Percentiles rank a stretch among this genome's conserved stretches.
These are phyloP conservation scores for Jacaranda mimosifolia DNA, from an alignment of 257 asterid genomes.

Conservation along the genomic window DNA sequence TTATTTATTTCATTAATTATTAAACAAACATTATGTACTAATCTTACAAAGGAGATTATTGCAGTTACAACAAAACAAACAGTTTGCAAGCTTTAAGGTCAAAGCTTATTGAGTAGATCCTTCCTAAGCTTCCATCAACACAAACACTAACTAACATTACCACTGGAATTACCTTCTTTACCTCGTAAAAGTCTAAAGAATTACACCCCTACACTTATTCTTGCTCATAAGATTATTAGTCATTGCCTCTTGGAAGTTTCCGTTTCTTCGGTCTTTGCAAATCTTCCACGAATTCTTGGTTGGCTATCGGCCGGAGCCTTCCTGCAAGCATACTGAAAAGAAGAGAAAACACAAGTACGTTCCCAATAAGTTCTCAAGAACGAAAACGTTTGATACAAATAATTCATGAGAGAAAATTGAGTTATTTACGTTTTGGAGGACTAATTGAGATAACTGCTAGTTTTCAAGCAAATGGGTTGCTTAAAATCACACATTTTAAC, in stretches of 20 bases:
- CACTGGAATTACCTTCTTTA: constrained; percentile 6
- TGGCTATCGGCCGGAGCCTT: constrained; percentile 95
- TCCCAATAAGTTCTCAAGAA: not conserved
- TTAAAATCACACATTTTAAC: too few relatives aligned
- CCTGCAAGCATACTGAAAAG: constrained; percentile 92
- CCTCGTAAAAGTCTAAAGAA: constrained; percentile 14
- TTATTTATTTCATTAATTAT: constrained; percentile 28
- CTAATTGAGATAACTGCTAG: too few relatives aligned
- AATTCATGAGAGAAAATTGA: too few relatives aligned
- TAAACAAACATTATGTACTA: constrained; percentile 39
- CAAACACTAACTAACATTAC: constrained; percentile 23
- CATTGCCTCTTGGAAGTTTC: constrained; percentile 56
- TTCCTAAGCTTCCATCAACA: constrained; percentile 37
- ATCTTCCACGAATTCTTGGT: constrained; percentile 95
- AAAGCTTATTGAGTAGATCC: constrained; percentile 44
- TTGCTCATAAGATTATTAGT: constrained; percentile 11
- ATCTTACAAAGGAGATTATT: constrained; percentile 43
- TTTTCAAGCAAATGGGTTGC: too few relatives aligned
- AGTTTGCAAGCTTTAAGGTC: constrained; percentile 34
- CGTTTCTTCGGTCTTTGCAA: constrained; percentile 76
- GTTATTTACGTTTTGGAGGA: too few relatives aligned
- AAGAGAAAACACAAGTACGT: not conserved
- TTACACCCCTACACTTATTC: constrained; percentile 32
- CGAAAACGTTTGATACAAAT: not conserved
- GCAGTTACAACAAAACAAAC: constrained; percentile 34